Base-by-base conservation (phyloP, 805 yeast species). In the Cyberlindnera subsufficiens region DNA sequence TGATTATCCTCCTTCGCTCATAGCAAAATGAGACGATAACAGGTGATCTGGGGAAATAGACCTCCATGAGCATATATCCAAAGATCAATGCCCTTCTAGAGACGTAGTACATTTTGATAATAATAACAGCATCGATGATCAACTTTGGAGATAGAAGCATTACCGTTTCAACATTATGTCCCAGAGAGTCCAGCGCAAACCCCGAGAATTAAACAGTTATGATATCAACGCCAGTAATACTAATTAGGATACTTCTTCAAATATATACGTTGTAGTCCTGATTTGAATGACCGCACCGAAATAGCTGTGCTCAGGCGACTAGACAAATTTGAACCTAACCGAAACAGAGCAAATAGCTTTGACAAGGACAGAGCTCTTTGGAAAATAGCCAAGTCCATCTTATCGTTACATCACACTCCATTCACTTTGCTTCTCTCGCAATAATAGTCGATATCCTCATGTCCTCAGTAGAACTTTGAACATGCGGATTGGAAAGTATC, bases 401-500 rank as follows among this genome's bases (percentile, higher is more conserved):
- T 43, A 37, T 53, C 43, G 52, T 7, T 46, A 30, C 44, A 33
- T 9, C 45, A 41, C 20, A 47, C 47, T 9, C 52, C 49, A 39
- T 52, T 46, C n/a, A 51, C 39, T 27, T 39, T 37, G 20, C 43
- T 43, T 38, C 50, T 43, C 10, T 37, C 25, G n/a, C 19, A 32
- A 34, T 50, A 45, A 16, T 43, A 40, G 0, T 45, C 47, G 15
- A 54, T 32, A 15, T 54, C 58, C 16, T 47, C 52, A 32, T 45
- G 36, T 3, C 30, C 19, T 16, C 52, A 32, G 32, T 45, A 53
- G 42, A 46, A 48, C 40, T 42, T 46, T 30, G 47, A 43, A 15
- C 35, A 35, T 14, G 49, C 40, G 16, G 37, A 39, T 16, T 44
- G 78, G 34, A 55, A 56, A 5, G 45, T 34, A 27, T 46, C 80